Evolutionary conservation across 192 early-diverging fungal genomes (phyloP).

Genomic region (Backusella australiensis): DNA sequence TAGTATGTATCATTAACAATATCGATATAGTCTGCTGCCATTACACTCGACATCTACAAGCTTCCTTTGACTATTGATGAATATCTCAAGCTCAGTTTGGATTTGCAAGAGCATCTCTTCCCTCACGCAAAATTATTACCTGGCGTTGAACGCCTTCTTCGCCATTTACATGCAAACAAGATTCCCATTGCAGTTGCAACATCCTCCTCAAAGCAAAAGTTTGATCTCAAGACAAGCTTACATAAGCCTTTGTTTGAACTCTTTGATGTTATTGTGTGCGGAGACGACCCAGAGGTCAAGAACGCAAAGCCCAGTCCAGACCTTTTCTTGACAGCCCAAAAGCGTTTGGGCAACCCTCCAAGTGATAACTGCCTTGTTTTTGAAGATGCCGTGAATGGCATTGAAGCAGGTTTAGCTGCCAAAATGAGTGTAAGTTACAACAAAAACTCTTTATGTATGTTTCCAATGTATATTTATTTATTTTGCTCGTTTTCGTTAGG

Average conservation of each 20-base stretch:
- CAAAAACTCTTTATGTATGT: not conserved
- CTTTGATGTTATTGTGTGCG: slow-evolving; percentile 84
- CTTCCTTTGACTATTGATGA: slow-evolving; percentile 79
- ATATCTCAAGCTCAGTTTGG: slow-evolving; percentile 63
- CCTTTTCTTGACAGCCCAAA: slow-evolving; percentile 76
- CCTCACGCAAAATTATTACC: slow-evolving; percentile 63
- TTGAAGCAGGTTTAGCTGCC: slow-evolving; percentile 79
- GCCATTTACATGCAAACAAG: slow-evolving; percentile 66
- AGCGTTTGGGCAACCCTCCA: slow-evolving; percentile 49
- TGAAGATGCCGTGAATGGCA: slow-evolving; percentile 87
- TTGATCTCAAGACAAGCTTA: slow-evolving; percentile 68
- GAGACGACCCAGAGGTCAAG: slow-evolving; percentile 79
- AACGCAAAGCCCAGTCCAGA: slow-evolving; percentile 91
- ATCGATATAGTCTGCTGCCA: slow-evolving; percentile 40
- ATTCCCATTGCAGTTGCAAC: slow-evolving; percentile 88
- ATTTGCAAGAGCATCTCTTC: slow-evolving; percentile 56
- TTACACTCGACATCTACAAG: slow-evolving; percentile 69
- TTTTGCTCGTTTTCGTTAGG: slow-evolving; percentile 29
- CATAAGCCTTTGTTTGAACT: slow-evolving; percentile 74
- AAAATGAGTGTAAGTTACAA: slow-evolving; percentile 61
- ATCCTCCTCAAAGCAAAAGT: slow-evolving; percentile 72
- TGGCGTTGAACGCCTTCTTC: slow-evolving; percentile 66
- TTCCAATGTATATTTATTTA: not conserved
- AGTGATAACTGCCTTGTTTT: slow-evolving; percentile 80
- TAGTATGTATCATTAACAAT: not conserved